Base-by-base conservation (phyloP, 1,139 yeast genomes). In the Geotrichum carabidarum region DNA sequence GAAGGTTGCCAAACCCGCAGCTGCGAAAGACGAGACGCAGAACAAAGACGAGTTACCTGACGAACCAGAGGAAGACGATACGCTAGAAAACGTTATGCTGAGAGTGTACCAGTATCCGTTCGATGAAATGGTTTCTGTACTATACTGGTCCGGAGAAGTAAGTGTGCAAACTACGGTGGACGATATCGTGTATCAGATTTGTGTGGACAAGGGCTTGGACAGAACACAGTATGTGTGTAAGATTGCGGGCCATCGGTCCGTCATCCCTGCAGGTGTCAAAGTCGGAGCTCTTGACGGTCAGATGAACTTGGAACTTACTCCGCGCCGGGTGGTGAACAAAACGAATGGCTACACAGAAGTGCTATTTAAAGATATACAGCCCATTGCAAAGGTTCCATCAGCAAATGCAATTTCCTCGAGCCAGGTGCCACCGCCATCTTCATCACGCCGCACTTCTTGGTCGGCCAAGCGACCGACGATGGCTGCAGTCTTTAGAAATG, bases 151-250 rank as follows among this genome's bases (percentile, higher is more conserved):
- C 17, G 58, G 56, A 3, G 57, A 56, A 3, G 59, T 62, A 8
- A 55, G 61, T 7, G 47, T 57, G n/a, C 63, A 65, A 27, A 62
- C 63, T 8, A 54, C 57, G 35, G 59, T 65, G 8, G 61, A 60
- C 8, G 64, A 64, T 5, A 58, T 72, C 7, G 60, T 71, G 36
- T 67, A 64, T 18, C 60, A 59, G 41, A 65, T 72, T 22, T 73
- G 76, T 56, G 59, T 62, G 44, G 69, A 65, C 22, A 65, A 68
- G 50, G 60, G 62, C 52, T 62, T 72, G 52, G 74, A 72, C 51
- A 60, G 61, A 12, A 60, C 63, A 11, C 65, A 65, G 64, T 73
- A 68, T 53, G 63, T 67, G 8, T 59, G 73, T 47, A 70, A 74
- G 48, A 57, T 67, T 11, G 67, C 71, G 2, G 69, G 69, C 12